Conservation (phyloP, 768 basidiomycete genomes). For the Chalciporus pseudorubinellus region DNA sequence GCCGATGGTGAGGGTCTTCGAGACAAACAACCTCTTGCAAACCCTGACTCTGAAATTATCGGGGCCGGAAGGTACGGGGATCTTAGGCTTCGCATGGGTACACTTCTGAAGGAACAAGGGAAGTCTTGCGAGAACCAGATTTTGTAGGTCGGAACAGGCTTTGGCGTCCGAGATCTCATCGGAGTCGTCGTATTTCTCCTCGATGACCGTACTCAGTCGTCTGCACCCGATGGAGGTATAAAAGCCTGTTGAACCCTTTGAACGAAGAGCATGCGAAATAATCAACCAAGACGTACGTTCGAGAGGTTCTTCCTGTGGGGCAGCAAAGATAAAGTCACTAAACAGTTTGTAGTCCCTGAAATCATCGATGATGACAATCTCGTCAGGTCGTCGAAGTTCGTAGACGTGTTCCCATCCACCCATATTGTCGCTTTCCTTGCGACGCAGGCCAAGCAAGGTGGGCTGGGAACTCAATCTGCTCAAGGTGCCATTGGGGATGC, state of each 20-base stretch:
- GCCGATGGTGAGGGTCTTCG: slow-evolving; percentile 53
- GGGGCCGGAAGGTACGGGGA: slow-evolving; percentile 50
- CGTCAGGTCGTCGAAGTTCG: slow-evolving; percentile 63
- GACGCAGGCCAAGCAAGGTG: slow-evolving; percentile 68
- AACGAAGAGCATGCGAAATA: background rate
- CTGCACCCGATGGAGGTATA: slow-evolving; percentile 72
- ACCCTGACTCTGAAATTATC: slow-evolving; percentile 64
- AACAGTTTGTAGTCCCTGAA: slow-evolving; percentile 73
- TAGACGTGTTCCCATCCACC: slow-evolving; percentile 60
- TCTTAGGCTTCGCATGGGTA: slow-evolving; percentile 52
- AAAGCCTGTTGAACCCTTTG: slow-evolving; percentile 45
- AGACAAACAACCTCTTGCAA: slow-evolving; percentile 58
- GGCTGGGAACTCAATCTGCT: slow-evolving; percentile 63
- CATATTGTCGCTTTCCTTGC: slow-evolving; percentile 42
- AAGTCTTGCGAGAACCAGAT: slow-evolving; percentile 72
- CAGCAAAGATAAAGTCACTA: slow-evolving; percentile 64
- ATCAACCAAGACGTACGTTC: slow-evolving; percentile 50
- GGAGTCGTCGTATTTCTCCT: slow-evolving; percentile 65
- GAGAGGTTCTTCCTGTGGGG: slow-evolving; percentile 83
- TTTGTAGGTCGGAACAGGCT: slow-evolving; percentile 46
- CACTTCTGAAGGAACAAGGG: slow-evolving; percentile 89
- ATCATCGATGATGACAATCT: slow-evolving; percentile 83
- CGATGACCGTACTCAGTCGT: slow-evolving; percentile 66
- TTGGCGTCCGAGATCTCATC: slow-evolving; percentile 46
- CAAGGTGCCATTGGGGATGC: slow-evolving; percentile 46